phyloP scores from a whole-genome alignment of 2,329 filamentous ascomycete genomes.

The Hypoxylon sp. region DNA sequence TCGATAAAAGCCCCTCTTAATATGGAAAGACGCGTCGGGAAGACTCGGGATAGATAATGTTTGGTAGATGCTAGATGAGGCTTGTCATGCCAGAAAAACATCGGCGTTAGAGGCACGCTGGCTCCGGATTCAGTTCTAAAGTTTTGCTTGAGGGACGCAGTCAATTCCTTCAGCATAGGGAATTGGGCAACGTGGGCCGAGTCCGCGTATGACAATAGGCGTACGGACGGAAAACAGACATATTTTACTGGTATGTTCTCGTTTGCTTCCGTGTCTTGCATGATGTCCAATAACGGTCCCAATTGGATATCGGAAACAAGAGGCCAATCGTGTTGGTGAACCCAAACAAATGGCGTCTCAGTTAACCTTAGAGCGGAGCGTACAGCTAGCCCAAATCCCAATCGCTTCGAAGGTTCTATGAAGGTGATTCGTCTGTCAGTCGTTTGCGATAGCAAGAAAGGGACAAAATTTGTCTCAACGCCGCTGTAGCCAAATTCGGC shows the following conservation, averaged over 20 bases:
- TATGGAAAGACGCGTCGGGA: slow-evolving; percentile 65
- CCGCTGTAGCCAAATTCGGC: slow-evolving; percentile 65
- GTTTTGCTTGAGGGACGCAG: slow-evolving; percentile 59
- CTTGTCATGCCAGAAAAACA: slow-evolving; percentile 74
- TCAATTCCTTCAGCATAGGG: slow-evolving; percentile 60
- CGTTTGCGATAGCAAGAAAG: slow-evolving; percentile 56
- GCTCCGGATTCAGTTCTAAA: slow-evolving; percentile 52
- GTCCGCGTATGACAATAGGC: slow-evolving; percentile 66
- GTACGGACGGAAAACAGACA: slow-evolving; percentile 66
- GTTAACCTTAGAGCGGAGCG: slow-evolving; percentile 65
- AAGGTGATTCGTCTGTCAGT: slow-evolving; percentile 60
- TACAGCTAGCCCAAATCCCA: slow-evolving; percentile 69
- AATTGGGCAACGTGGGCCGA: slow-evolving; percentile 63
- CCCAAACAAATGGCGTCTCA: slow-evolving; percentile 67
- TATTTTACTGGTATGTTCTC: slow-evolving; percentile 62
- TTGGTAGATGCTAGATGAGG: slow-evolving; percentile 65
- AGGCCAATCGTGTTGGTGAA: slow-evolving; percentile 72
- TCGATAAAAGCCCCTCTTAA: slow-evolving; percentile 69
- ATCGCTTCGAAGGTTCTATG: slow-evolving; percentile 62
- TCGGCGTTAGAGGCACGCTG: slow-evolving; percentile 64
- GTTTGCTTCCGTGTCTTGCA: slow-evolving; percentile 57
- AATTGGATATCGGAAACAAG: slow-evolving; percentile 63
- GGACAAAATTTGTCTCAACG: slow-evolving; percentile 57
- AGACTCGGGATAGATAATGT: slow-evolving; percentile 67
- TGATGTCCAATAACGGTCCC: slow-evolving; percentile 60